Evolutionary conservation across 2,329 filamentous ascomycete species (phyloP), one percentile per base, ranked within the genome.

Genomic region (Colletotrichum destructivum): DNA sequence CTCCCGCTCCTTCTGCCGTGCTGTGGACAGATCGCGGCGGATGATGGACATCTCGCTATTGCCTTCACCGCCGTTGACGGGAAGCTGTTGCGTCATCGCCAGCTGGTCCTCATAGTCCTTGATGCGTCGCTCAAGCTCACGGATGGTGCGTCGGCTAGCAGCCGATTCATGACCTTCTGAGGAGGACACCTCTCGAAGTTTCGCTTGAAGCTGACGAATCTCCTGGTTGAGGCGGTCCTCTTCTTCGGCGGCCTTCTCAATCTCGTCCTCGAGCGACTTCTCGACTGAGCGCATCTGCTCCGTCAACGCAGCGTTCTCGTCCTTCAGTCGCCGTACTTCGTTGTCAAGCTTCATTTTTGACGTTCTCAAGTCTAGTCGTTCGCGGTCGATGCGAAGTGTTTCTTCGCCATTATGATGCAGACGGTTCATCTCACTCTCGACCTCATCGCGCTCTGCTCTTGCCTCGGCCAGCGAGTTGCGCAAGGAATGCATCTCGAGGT

Each of bases 311-410:
- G 84, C 86, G 75, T 90, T 91, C 77, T 94, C 92, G 11, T 92
- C 90, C 62, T 85, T 89, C 18, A 93, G 82, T 15, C 90, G 86
- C 52, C 90, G 89, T 18, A 93, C 84, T 76, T 94, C 92, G 72
- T 84, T 87, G 74, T 94, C 92, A 21, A 93, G 85, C 76, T 90
- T 92, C 73, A 90, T 83, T 78, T 91, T 92, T n/a, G 88, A 83
- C 38, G 90, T 90, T 21, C 91, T 89, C 31, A 94, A 83, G 65
- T 94, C 91, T 56, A 92, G 82, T 74, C 91, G 90, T 77, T 94
- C 92, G 72, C 91, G 89, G 75, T 94, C 92, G 56, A 92, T 79
- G 15, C 87, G 88, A 75, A 89, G 87, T 1, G 87, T 89, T 69
- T 91, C 88, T 66, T 87, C 87, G 60, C 88, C 88, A 66, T 88